These are phyloP conservation scores for Sporothrix euskadiensis DNA, from an alignment of 2,329 filamentous ascomycete genomes.

Conservation along the genomic window DNA sequence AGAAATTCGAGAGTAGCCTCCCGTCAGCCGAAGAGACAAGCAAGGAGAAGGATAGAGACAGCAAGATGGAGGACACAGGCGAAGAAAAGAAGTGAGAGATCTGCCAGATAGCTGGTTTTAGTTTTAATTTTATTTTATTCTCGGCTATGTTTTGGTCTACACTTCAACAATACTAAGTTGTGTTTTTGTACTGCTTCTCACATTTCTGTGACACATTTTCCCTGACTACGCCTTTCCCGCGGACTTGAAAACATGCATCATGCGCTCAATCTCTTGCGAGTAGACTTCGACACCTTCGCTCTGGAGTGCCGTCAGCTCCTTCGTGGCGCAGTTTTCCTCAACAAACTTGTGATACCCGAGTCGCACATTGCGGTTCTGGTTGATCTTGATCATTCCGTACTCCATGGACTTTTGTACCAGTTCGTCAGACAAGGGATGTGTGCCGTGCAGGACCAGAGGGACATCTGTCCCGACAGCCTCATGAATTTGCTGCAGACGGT, in stretches of 20 bases:
- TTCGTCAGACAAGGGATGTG: constrained; percentile 13
- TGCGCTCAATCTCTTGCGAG: constrained; percentile 15
- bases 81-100: too few relatives aligned
- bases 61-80: too few relatives aligned
- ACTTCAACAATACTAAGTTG: not conserved
- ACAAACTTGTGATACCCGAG: not conserved
- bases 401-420: constrained; percentile 2
- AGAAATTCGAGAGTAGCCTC: too few relatives aligned
- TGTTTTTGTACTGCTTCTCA: not conserved
- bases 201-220: not conserved
- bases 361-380: constrained; percentile 14
- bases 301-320: constrained; percentile 12
- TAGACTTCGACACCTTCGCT: constrained; percentile 10
- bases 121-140: too few relatives aligned
- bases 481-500: not conserved
- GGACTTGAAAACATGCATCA: constrained; percentile 21
- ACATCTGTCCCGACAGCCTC: not conserved
- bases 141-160: not conserved
- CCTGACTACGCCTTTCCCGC: constrained; percentile 1
- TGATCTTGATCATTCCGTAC: constrained; percentile 17
- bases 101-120: too few relatives aligned
- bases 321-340: not conserved
- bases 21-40: too few relatives aligned
- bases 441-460: constrained; percentile 6
- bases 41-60: too few relatives aligned